Evolutionary conservation across 164 flowering plant genomes (phyloP).

Genomic region (Kingdonia uniflora): DNA sequence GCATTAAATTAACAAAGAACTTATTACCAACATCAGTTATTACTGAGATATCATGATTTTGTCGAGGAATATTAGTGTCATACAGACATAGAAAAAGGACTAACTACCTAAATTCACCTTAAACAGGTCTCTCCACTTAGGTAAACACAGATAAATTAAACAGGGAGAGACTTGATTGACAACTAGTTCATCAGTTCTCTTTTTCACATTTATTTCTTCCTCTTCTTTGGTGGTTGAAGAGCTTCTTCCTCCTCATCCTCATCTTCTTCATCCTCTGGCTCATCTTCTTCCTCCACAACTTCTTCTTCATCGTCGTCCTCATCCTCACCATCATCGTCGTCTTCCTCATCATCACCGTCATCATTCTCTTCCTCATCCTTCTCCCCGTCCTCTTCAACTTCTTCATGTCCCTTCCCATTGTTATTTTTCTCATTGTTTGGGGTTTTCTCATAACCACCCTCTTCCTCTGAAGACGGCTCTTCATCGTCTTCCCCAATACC

Average conservation of each 20-base stretch:
- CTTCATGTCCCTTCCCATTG: constrained; percentile 24
- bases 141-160: too few relatives aligned
- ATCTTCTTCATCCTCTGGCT: constrained; percentile 20
- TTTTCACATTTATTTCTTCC: constrained; percentile 16
- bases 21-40: too few relatives aligned
- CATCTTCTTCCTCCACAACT: constrained; percentile 19
- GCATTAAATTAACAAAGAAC: too few relatives aligned
- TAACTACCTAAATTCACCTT: too few relatives aligned
- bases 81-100: too few relatives aligned
- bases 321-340: constrained; percentile 21
- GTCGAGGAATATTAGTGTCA: too few relatives aligned
- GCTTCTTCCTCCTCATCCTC: constrained; percentile 49
- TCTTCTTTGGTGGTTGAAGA: constrained; percentile 52
- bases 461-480: constrained; percentile 25
- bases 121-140: too few relatives aligned
- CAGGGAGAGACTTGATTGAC: too few relatives aligned
- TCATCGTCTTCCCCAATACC: constrained; percentile 31
- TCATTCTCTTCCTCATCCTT: constrained; percentile 20
- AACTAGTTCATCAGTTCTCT: too few relatives aligned
- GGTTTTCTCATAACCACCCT: constrained; percentile 15
- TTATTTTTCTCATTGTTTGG: constrained; percentile 18
- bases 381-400: constrained; percentile 5
- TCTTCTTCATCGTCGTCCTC: constrained; percentile 20
- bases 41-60: too few relatives aligned
- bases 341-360: constrained; percentile 21